A percentile compares a stretch with the other conserved stretches of the same genome.
Evolutionary conservation across 352 stramenopile species (phyloP).

Genomic region (Pythium angustatum): DNA sequence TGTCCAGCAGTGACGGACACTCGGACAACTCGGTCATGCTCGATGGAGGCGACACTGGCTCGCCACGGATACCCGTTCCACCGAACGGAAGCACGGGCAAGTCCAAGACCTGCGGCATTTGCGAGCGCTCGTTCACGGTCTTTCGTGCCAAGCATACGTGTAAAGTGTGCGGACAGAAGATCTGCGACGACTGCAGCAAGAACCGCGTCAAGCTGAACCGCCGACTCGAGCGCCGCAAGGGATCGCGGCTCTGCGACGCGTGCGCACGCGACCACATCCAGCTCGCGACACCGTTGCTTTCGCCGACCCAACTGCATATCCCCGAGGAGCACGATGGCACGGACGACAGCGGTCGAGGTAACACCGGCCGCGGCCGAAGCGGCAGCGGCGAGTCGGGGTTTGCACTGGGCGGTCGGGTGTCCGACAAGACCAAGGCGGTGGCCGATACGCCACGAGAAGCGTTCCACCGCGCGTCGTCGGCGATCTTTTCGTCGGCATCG

Average conservation of each 20-base stretch:
- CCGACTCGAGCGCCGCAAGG: conserved; percentile 65
- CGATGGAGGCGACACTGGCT: conserved; percentile 8
- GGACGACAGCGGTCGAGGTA: not conserved
- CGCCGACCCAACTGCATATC: not conserved
- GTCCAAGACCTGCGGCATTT: conserved; percentile 53
- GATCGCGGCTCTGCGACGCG: conserved; percentile 68
- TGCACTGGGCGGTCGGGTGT: not conserved
- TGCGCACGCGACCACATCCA: conserved; percentile 65
- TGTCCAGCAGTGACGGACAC: not conserved
- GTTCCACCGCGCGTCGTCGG: conserved; percentile 10
- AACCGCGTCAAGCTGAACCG: conserved; percentile 76
- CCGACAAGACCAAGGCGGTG: not conserved
- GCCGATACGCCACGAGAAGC: not conserved
- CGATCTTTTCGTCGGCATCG: not conserved
- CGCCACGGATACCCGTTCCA: conserved; percentile 12
- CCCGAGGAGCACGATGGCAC: not conserved
- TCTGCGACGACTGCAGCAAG: conserved; percentile 86
- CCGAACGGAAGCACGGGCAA: conserved; percentile 8
- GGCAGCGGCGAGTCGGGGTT: not conserved
- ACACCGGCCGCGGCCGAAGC: not conserved
- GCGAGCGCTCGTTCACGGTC: conserved; percentile 70
- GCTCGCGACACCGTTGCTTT: conserved; percentile 14
- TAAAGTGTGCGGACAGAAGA: conserved; percentile 65
- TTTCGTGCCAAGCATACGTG: conserved; percentile 84
- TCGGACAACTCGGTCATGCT: conserved; percentile 3